These are phyloP conservation scores for Pseudomassariella vexata DNA, from an alignment of 2,329 filamentous ascomycete genomes.

Conservation along the genomic window DNA sequence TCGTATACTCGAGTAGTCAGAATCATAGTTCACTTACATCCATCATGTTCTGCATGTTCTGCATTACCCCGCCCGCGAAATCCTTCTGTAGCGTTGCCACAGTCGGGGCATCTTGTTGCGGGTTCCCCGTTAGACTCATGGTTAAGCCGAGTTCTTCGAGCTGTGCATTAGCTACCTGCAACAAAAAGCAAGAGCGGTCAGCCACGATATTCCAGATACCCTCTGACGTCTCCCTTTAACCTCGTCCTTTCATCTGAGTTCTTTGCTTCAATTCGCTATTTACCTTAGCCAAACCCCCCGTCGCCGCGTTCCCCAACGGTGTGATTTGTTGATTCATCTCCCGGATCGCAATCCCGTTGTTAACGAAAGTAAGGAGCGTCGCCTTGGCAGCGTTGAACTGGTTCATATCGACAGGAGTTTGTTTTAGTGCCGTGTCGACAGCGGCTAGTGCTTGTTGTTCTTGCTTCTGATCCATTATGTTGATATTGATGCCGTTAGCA, in stretches of 20 bases:
- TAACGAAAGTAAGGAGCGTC: slow-evolving; percentile 13
- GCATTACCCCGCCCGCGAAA: slow-evolving; percentile 3
- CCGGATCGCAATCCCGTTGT: slow-evolving; percentile 16
- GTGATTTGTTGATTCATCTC: slow-evolving; percentile 16
- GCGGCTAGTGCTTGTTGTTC: slow-evolving; percentile 12
- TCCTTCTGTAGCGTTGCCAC: not conserved
- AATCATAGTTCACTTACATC: not conserved
- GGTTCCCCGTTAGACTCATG: slow-evolving; percentile 1
- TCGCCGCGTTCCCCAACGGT: slow-evolving; percentile 9
- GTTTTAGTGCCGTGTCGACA: slow-evolving; percentile 6
- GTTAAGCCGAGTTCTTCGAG: slow-evolving; percentile 27
- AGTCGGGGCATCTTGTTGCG: not conserved
- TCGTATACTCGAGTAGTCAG: not conserved
- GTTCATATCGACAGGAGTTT: slow-evolving; percentile 7
- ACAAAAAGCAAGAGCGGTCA: too few relatives aligned
- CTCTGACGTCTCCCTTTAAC: too few relatives aligned
- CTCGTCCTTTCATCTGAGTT: not conserved
- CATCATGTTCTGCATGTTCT: slow-evolving; percentile 5
- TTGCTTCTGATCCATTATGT: slow-evolving; percentile 16
- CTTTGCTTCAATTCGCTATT: not conserved
- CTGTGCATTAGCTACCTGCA: slow-evolving; percentile 22
- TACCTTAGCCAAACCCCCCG: slow-evolving; percentile 12
- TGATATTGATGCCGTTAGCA: slow-evolving; percentile 15
- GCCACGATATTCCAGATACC: too few relatives aligned
- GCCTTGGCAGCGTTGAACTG: slow-evolving; percentile 11